phyloP scores from a whole-genome alignment of 495 filamentous ascomycete species.

The Aspergillus kassunensis region DNA sequence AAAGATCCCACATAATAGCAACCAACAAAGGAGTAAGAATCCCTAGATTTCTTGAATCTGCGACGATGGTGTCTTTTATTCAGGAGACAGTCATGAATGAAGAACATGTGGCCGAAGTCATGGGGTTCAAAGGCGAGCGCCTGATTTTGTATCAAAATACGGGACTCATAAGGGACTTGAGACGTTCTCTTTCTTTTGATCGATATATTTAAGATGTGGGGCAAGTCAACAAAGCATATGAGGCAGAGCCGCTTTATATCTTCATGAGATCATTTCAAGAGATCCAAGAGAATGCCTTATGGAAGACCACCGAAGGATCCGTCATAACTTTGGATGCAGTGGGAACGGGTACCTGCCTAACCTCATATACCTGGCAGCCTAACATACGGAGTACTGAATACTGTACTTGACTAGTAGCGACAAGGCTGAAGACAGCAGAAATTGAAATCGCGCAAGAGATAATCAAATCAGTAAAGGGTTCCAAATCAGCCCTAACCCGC shows the following conservation, averaged over 20 bases:
- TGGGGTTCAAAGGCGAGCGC: conserved; percentile 21
- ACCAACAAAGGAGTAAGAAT: conserved; percentile 12
- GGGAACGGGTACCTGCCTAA: conserved; percentile 12
- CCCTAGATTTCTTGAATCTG: conserved; percentile 3
- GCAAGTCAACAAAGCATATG: not conserved
- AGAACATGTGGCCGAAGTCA: conserved; percentile 28
- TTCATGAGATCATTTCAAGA: not conserved
- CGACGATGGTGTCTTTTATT: conserved; percentile 3
- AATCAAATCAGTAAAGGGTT: too few relatives aligned
- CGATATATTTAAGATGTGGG: not conserved
- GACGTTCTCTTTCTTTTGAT: not conserved
- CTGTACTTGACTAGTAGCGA: not conserved
- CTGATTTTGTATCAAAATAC: conserved; percentile 18
- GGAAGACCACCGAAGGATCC: not conserved
- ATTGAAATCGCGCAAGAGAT: too few relatives aligned
- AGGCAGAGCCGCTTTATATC: conserved; percentile 6
- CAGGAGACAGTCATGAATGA: conserved; percentile 18
- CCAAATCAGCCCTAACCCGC: conserved; percentile 4
- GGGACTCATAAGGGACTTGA: not conserved
- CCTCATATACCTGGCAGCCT: conserved; percentile 12
- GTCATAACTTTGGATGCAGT: not conserved
- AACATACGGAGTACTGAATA: not conserved
- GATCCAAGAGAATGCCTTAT: conserved; percentile 6
- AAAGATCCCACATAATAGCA: conserved; percentile 7
- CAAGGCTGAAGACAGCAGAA: conserved; percentile 9